These are phyloP conservation scores for Lactarius evosmus DNA, from an alignment of 768 basidiomycete species.

Conservation along the genomic window DNA sequence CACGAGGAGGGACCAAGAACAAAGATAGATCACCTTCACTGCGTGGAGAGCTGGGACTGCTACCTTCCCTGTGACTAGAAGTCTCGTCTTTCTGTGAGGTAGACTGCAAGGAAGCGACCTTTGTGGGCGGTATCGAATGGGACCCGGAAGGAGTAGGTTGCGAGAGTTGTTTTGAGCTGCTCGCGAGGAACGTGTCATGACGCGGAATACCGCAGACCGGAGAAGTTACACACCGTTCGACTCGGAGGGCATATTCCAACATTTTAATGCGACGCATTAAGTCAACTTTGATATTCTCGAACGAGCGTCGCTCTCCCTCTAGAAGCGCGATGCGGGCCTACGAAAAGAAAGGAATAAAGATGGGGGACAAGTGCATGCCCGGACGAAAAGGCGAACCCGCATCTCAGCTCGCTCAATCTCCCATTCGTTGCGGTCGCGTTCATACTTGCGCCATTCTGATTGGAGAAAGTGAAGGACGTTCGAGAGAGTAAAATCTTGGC, in stretches of 20 bases:
- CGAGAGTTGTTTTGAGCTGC: conserved; percentile 77
- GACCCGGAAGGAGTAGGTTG: conserved; percentile 44
- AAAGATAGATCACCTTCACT: conserved; percentile 62
- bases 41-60: conserved; percentile 77
- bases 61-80: conserved; percentile 72
- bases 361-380: conserved; percentile 27
- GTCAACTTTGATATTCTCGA: conserved; percentile 96
- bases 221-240: conserved; percentile 77
- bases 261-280: conserved; percentile 97
- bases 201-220: conserved; percentile 19
- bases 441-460: conserved; percentile 96
- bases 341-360: conserved; percentile 27
- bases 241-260: conserved; percentile 95
- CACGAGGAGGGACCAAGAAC: conserved; percentile 16
- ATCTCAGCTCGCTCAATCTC: conserved; percentile 99
- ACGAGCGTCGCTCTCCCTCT: conserved; percentile 94
- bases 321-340: conserved; percentile 96
- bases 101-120: conserved; percentile 59
- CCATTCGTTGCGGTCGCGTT: conserved; percentile 99
- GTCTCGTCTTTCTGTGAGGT: conserved; percentile 66
- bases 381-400: conserved; percentile 61
- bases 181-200: conserved; percentile 36
- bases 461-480: conserved; percentile 96
- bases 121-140: conserved; percentile 60
- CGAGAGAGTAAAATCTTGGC: conserved; percentile 90